Conservation (phyloP, 306 rosid genomes). For the Lathyrus tuberosus region DNA sequence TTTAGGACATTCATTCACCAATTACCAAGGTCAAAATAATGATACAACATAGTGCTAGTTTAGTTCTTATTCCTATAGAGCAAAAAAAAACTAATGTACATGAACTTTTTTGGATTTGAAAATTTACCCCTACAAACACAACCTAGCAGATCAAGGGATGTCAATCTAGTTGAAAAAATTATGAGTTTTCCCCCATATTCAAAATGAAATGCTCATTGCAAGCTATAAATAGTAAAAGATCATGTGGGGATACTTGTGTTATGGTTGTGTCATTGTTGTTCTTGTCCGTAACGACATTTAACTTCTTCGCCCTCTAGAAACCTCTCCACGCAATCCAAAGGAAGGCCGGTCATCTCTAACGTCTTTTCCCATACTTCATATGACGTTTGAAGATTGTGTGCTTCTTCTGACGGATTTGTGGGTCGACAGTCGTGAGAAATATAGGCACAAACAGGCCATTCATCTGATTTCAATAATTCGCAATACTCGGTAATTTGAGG, state of each 20-base stretch:
- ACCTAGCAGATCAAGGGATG: not conserved
- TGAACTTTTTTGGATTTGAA: constrained; percentile 16
- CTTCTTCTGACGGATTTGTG: constrained; percentile 88
- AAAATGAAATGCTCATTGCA: constrained; percentile 21
- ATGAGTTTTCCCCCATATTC: not conserved
- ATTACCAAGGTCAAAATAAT: constrained; percentile 6
- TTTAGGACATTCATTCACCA: constrained; percentile 14
- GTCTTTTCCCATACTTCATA: constrained; percentile 91
- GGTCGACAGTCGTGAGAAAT: constrained; percentile 92
- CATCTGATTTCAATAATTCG: constrained; percentile 79
- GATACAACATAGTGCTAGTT: constrained; percentile 15
- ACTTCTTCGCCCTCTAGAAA: constrained; percentile 79
- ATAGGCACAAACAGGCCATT: constrained; percentile 90
- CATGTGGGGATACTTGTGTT: constrained; percentile 1
- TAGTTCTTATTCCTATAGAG: constrained; percentile 27
- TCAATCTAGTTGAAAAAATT: not conserved
- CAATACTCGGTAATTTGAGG: constrained; percentile 92
- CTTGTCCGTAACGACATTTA: constrained; percentile 61
- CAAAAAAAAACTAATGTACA: constrained; percentile 27
- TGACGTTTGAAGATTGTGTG: constrained; percentile 64
- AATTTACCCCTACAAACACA: constrained; percentile 22
- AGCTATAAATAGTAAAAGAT: constrained; percentile 22
- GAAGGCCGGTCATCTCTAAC: constrained; percentile 80
- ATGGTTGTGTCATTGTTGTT: constrained; percentile 23
- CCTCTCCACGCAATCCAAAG: constrained; percentile 76